Evolutionary conservation across 2,329 filamentous ascomycete species (phyloP).

Genomic region (Coniosporium tulheliwenetii): DNA sequence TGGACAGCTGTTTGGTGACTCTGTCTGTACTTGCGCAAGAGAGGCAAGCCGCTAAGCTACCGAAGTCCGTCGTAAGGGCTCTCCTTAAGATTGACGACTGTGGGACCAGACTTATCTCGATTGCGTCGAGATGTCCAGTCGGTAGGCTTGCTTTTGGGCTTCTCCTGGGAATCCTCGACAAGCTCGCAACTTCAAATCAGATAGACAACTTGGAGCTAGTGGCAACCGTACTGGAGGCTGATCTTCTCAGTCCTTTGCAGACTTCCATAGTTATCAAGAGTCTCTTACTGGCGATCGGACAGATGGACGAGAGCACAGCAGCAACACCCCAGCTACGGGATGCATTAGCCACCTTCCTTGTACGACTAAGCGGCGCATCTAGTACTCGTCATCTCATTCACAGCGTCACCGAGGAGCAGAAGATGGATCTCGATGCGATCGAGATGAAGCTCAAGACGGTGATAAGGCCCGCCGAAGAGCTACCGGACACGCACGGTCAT

Average conservation of each 20-base stretch:
- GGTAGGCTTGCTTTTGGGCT: conserved; percentile 59
- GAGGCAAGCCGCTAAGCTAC: conserved; percentile 53
- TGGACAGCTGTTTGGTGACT: conserved; percentile 60
- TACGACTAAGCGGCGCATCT: conserved; percentile 14
- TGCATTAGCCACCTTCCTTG: conserved; percentile 16
- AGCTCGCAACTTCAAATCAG: conserved; percentile 45
- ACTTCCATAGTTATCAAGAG: conserved; percentile 49
- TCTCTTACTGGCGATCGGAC: conserved; percentile 43
- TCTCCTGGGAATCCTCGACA: conserved; percentile 48
- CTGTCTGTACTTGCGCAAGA: conserved; percentile 71
- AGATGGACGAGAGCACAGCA: conserved; percentile 41
- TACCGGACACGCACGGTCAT: conserved; percentile 33
- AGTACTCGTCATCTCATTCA: conserved; percentile 42
- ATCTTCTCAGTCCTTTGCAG: conserved; percentile 47
- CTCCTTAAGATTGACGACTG: conserved; percentile 49
- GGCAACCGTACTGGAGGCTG: conserved; percentile 43
- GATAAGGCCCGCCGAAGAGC: conserved; percentile 39
- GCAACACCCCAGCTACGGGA: conserved; percentile 26
- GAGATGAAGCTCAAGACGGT: conserved; percentile 61
- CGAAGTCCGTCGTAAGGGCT: conserved; percentile 52
- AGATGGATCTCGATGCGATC: conserved; percentile 57
- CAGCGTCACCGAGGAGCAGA: conserved; percentile 48
- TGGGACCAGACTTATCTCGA: conserved; percentile 40
- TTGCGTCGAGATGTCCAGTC: conserved; percentile 49
- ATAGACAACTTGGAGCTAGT: conserved; percentile 40